phyloP scores from a whole-genome alignment of 306 rosid species.

The Rosa chinensis region DNA sequence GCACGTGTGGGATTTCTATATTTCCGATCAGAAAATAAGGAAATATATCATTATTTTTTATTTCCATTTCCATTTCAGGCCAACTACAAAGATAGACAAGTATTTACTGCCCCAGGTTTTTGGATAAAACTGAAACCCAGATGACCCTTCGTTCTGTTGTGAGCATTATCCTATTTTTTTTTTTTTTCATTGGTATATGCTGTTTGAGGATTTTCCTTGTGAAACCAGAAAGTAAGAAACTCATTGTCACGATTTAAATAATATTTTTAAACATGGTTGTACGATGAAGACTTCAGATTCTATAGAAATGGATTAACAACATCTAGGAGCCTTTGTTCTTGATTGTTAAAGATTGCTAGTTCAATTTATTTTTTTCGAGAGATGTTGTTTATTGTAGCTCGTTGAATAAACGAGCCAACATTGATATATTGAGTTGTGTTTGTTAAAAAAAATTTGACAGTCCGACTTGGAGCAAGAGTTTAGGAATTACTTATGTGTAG shows the following conservation, averaged over 20 bases:
- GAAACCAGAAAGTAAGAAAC: background rate
- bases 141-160: background rate
- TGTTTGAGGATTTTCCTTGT: background rate
- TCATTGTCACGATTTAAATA: background rate
- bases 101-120: background rate
- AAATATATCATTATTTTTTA: background rate
- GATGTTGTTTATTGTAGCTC: too few relatives aligned
- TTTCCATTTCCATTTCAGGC: background rate
- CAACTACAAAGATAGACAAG: background rate
- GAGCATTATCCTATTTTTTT: background rate
- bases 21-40: too few relatives aligned
- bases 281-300: too few relatives aligned
- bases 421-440: background rate
- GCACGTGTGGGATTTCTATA: too few relatives aligned
- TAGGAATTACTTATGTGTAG: too few relatives aligned
- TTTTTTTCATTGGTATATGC: background rate
- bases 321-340: too few relatives aligned
- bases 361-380: too few relatives aligned
- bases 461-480: too few relatives aligned
- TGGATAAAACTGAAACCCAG: background rate
- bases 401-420: too few relatives aligned
- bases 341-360: background rate
- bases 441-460: too few relatives aligned
- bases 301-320: background rate
- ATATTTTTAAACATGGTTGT: too few relatives aligned